Conservation (phyloP, 805 yeast genomes). For the Metschnikowia gelsemii region DNA sequence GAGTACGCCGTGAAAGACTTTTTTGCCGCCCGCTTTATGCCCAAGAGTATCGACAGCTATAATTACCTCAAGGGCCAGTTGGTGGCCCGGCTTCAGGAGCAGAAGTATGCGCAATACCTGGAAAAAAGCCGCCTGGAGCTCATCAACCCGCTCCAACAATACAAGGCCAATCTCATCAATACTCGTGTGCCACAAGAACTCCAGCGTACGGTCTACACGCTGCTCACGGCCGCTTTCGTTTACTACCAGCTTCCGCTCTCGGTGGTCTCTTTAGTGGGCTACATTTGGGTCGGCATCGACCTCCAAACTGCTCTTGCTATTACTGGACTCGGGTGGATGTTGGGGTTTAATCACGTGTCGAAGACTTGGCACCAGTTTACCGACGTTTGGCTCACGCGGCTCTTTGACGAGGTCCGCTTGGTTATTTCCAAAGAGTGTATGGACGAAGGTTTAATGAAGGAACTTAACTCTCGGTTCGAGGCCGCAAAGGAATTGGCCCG, state of each 20-base stretch:
- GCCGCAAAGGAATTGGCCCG: slow-evolving; percentile 22
- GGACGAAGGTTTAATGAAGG: slow-evolving; percentile 38
- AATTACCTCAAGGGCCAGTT: slow-evolving; percentile 40
- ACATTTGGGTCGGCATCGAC: slow-evolving; percentile 34
- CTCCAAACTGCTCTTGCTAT: slow-evolving; percentile 35
- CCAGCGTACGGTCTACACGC: slow-evolving; percentile 37
- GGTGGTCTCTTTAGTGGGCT: slow-evolving; percentile 30
- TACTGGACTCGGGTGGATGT: slow-evolving; percentile 37
- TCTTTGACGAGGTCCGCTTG: slow-evolving; percentile 39
- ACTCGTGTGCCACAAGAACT: slow-evolving; percentile 30
- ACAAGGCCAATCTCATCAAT: slow-evolving; percentile 34
- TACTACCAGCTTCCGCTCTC: slow-evolving; percentile 41
- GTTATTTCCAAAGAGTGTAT: slow-evolving; percentile 32
- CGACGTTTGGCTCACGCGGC: slow-evolving; percentile 26
- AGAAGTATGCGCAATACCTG: slow-evolving; percentile 24
- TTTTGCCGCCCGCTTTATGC: slow-evolving; percentile 36
- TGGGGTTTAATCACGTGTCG: slow-evolving; percentile 43
- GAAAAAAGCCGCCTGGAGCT: slow-evolving; percentile 9
- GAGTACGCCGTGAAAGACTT: slow-evolving; percentile 43
- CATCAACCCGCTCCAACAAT: slow-evolving; percentile 30
- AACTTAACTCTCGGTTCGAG: slow-evolving; percentile 28
- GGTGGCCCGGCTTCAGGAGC: slow-evolving; percentile 29
- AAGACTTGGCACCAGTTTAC: slow-evolving; percentile 35
- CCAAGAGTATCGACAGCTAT: slow-evolving; percentile 37
- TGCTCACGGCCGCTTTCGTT: slow-evolving; percentile 30